phyloP scores from a whole-genome alignment of 805 yeast genomes.

The Candida dajiaensis region DNA sequence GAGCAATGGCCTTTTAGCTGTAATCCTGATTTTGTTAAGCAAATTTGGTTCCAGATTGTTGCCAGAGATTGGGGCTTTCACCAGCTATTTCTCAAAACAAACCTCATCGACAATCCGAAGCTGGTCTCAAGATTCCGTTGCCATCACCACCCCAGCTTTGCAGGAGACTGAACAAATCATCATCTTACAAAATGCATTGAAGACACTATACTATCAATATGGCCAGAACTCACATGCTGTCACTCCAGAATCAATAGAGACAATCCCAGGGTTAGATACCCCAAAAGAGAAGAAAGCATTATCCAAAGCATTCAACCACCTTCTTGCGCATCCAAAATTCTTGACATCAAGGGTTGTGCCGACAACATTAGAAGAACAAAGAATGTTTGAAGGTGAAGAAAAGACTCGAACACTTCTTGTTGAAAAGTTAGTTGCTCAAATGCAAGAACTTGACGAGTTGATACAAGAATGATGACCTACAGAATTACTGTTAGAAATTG shows the following conservation, averaged over 20 bases:
- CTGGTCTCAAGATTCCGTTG: constrained; percentile 60
- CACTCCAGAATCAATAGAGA: constrained; percentile 21
- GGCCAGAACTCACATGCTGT: constrained; percentile 28
- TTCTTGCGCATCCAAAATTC: constrained; percentile 83
- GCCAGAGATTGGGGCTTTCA: constrained; percentile 61
- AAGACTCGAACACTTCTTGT: constrained; percentile 36
- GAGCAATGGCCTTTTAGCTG: constrained; percentile 77
- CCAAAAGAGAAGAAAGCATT: constrained; percentile 54
- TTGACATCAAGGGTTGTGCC: constrained; percentile 63
- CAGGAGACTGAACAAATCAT: constrained; percentile 68
- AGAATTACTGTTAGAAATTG: neutral
- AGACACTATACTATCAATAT: constrained; percentile 45
- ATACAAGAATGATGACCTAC: constrained; percentile 7
- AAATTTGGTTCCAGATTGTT: constrained; percentile 57
- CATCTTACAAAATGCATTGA: constrained; percentile 53
- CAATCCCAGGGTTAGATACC: constrained; percentile 58
- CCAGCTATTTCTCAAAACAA: constrained; percentile 59
- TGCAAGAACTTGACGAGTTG: constrained; percentile 46
- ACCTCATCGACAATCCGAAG: constrained; percentile 53
- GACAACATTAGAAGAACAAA: constrained; percentile 59
- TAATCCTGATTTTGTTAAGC: constrained; percentile 52
- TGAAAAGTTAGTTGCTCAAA: constrained; percentile 40
- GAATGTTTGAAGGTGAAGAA: constrained; percentile 44
- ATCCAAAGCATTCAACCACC: constrained; percentile 55
- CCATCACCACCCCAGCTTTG: constrained; percentile 41